These are phyloP conservation scores for Blumeriella jaapii DNA, from an alignment of 2,329 filamentous ascomycete genomes.

Conservation along the genomic window DNA sequence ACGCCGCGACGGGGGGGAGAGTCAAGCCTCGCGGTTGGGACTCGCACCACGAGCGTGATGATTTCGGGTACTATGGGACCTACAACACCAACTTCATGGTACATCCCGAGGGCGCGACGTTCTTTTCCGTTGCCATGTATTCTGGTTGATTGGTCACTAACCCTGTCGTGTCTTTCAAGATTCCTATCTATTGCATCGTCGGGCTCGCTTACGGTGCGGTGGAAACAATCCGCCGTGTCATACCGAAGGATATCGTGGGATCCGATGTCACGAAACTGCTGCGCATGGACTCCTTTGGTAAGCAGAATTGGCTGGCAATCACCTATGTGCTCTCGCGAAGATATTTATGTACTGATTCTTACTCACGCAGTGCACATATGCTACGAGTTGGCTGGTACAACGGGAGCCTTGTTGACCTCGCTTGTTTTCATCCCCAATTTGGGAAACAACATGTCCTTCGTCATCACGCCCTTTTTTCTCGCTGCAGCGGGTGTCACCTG, in stretches of 20 bases:
- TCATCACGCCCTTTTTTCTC: conserved; percentile 1
- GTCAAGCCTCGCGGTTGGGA: conserved; percentile 3
- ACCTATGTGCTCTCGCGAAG: no score
- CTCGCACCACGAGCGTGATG: neutral
- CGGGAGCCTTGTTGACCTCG: neutral
- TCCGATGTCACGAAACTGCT: conserved; percentile 1
- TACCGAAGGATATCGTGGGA: conserved; percentile 2
- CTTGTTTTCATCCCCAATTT: neutral
- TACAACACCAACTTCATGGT: conserved; percentile 2
- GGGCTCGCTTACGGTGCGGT: conserved; percentile 2
- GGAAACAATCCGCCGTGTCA: conserved; percentile 3
- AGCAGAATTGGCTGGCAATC: no score
- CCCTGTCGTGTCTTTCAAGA: no score
- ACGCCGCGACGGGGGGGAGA: neutral
- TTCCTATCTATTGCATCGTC: conserved; percentile 1
- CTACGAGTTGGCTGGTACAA: conserved; percentile 1
- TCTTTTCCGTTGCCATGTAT: no score
- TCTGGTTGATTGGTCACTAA: no score
- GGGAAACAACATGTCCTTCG: conserved; percentile 4
- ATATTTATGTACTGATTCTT: no score
- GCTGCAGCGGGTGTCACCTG: neutral
- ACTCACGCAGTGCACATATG: conserved; percentile 2
- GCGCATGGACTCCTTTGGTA: conserved; percentile 3
- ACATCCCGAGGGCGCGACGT: no score
- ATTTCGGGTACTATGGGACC: neutral